These are phyloP conservation scores for Moelleriella libera DNA, from an alignment of 2,329 filamentous ascomycete species.

Conservation along the genomic window DNA sequence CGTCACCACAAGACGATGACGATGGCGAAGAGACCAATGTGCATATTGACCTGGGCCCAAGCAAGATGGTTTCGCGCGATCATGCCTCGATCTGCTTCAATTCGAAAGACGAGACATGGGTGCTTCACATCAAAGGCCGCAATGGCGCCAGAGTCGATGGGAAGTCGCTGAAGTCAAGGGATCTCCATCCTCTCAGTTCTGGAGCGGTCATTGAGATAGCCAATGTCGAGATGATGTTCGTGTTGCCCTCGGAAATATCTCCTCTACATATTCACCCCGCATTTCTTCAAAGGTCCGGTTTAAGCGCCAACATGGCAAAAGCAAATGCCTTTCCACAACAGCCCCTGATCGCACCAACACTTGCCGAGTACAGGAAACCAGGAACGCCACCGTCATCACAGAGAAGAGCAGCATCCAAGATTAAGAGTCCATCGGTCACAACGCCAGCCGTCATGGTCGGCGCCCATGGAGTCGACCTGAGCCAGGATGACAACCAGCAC, in stretches of 20 bases:
- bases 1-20: conserved; percentile 19
- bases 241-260: conserved; percentile 62
- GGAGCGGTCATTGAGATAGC: conserved; percentile 87
- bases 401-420: conserved; percentile 8
- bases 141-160: conserved; percentile 85
- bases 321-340: conserved; percentile 18
- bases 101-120: conserved; percentile 58
- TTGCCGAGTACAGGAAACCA: conserved; percentile 44
- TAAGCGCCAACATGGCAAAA: conserved; percentile 20
- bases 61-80: conserved; percentile 65
- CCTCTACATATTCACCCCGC: conserved; percentile 53
- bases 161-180: conserved; percentile 50
- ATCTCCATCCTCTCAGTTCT: conserved; percentile 55
- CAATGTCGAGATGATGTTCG: conserved; percentile 96
- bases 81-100: conserved; percentile 67
- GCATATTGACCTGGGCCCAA: conserved; percentile 80
- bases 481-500: conserved; percentile 71
- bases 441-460: conserved; percentile 23
- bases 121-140: conserved; percentile 73
- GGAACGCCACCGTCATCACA: conserved; percentile 42
- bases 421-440: conserved; percentile 18
- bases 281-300: conserved; percentile 55
- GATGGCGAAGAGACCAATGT: conserved; percentile 39
- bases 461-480: conserved; percentile 54
- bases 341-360: conserved; percentile 42